Evolutionary conservation across 176 grass and related monocot species (phyloP).

Genomic region (Secale cereale): DNA sequence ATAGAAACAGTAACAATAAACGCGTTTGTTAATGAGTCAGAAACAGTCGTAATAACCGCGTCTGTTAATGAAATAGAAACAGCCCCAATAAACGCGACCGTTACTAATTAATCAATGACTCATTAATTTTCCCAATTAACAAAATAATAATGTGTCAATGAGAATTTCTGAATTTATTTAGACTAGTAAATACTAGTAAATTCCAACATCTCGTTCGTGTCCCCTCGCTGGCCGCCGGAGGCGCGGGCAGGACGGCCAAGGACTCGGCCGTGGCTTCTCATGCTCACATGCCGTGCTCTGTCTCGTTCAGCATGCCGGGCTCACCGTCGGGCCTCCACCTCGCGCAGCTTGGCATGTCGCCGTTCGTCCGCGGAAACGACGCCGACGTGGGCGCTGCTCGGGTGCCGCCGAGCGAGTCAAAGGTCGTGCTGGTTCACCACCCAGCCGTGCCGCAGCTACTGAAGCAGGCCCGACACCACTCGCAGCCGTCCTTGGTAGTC

Average conservation of each 20-base stretch:
- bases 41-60: too few relatives aligned
- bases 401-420: background rate
- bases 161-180: too few relatives aligned
- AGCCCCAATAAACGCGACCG: too few relatives aligned
- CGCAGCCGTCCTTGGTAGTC: slow-evolving; percentile 20
- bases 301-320: slow-evolving; percentile 46
- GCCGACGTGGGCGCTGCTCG: background rate
- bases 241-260: too few relatives aligned
- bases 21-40: too few relatives aligned
- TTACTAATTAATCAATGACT: too few relatives aligned
- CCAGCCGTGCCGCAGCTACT: background rate
- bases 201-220: too few relatives aligned
- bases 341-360: slow-evolving; percentile 6
- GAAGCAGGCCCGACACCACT: slow-evolving; percentile 25
- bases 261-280: background rate
- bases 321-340: slow-evolving; percentile 60
- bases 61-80: too few relatives aligned
- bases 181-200: too few relatives aligned
- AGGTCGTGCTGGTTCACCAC: background rate
- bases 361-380: background rate
- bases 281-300: background rate
- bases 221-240: background rate
- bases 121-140: too few relatives aligned
- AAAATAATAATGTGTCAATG: too few relatives aligned
- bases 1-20: too few relatives aligned